phyloP scores from a whole-genome alignment of 192 early-diverging fungal genomes.

The Coemansia sp. region DNA sequence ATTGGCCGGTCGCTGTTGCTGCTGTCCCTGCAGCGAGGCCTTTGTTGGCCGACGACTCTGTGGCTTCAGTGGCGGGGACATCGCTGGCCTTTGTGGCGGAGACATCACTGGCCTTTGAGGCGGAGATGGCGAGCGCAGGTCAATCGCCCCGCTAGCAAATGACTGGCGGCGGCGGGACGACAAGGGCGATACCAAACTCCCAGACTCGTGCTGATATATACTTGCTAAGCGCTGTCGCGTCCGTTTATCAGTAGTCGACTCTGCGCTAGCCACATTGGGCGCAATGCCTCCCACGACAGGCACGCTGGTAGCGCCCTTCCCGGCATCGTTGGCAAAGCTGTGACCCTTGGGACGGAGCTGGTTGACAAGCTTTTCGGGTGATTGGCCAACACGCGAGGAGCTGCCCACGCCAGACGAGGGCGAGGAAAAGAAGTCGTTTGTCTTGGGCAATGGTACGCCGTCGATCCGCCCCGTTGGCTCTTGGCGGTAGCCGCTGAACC shows the following conservation, averaged over 20 bases:
- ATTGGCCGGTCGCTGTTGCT: background rate
- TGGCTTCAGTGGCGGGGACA: constrained; percentile 8
- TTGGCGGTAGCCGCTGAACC: background rate
- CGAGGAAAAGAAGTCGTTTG: background rate
- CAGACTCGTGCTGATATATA: background rate
- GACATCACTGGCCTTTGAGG: too few relatives aligned
- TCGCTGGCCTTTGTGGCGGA: background rate
- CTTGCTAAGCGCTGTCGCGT: background rate
- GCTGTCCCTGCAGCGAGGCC: background rate
- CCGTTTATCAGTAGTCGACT: background rate
- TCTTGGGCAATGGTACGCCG: background rate
- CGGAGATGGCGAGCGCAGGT: constrained; percentile 4
- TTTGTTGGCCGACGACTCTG: background rate
- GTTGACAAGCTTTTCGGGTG: constrained; percentile 5
- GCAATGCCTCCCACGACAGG: background rate
- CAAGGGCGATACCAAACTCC: background rate
- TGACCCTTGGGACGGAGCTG: background rate
- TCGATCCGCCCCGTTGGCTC: background rate
- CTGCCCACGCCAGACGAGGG: background rate
- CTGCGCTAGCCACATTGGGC: background rate
- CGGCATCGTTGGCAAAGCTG: background rate
- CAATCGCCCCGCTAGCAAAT: background rate
- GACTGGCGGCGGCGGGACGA: background rate
- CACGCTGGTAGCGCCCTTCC: background rate
- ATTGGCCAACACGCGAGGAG: background rate